Evolutionary conservation across 148 eudicot genomes (phyloP), one percentile per base, ranked within the genome.

Genomic region (Spergularia bocconei): DNA sequence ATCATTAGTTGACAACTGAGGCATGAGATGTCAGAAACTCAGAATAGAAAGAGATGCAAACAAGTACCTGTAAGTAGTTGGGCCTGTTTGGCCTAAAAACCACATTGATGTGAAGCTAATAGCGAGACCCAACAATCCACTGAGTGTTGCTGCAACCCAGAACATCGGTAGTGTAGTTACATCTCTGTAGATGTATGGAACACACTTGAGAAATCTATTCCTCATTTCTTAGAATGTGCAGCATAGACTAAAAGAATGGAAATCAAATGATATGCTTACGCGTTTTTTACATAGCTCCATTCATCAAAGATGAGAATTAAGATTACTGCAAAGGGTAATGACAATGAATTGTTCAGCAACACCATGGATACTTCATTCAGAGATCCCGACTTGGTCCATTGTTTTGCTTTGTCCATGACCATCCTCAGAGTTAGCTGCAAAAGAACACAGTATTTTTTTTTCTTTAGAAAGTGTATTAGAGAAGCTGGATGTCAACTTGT

Each of bases 71-170:
- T 92, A 92, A 65, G 97, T 92, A 55, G 97, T 92, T 38, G 97
- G 91, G 39, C 97, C 85, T 16, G 91, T 92, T 80, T 92, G 94
- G 67, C 84, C 87, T 65, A 92, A 75, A 77, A 92, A 92, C 97
- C 97, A 92, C 92, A 92, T 87, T 63, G 97, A 92, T 54, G 97
- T 88, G 78, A 92, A 92, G 88, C 97, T 92, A 67, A 92, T 92
- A 77, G 97, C 92, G 64, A 92, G 89, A 79, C 97, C 97, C 68
- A 90, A 79, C 59, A 92, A 79, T 72, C 97, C 97, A 56, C 97
- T 92, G 14, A 87, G 82, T 74, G 97, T 90, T 68, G 91, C 91
- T 38, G 86, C 91, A 78, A 82, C 88, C 97, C 97, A 92, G 82
- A 92, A 92, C 88, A 86, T 86, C 41, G 94, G 94, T 75, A 78